Evolutionary conservation across 2,329 filamentous ascomycete species (phyloP).

Genomic region (Diaporthe citriasiana): DNA sequence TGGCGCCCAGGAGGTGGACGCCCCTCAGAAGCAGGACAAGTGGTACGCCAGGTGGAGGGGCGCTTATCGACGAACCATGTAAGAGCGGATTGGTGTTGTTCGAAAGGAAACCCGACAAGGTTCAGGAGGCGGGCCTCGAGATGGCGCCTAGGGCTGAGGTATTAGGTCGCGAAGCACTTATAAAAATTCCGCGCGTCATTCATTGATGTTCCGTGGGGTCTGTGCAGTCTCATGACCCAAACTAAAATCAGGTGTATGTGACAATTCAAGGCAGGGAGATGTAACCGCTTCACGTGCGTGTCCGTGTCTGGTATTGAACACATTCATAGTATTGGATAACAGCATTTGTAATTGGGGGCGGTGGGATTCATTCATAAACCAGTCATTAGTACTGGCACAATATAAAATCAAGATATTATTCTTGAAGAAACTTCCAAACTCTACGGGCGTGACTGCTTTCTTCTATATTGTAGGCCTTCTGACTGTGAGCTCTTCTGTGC

Average conservation of each 20-base stretch:
- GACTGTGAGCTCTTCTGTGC: background rate
- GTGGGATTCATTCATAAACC: background rate
- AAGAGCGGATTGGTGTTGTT: background rate
- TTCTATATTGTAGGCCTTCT: background rate
- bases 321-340: conserved; percentile 1
- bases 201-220: background rate
- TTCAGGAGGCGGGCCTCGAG: background rate
- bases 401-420: background rate
- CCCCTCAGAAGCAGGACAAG: conserved; percentile 1
- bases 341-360: conserved; percentile 22
- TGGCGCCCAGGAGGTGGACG: background rate
- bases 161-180: background rate
- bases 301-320: conserved; percentile 1
- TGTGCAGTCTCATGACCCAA: background rate
- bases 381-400: background rate
- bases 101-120: background rate
- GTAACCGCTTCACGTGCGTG: background rate
- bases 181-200: background rate
- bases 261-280: background rate
- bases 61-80: conserved; percentile 26
- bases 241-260: background rate
- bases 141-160: background rate
- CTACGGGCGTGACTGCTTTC: background rate
- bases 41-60: conserved; percentile 27
- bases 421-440: background rate